Conservation (phyloP, 2,329 filamentous ascomycete genomes). For the Exophiala spinifera region DNA sequence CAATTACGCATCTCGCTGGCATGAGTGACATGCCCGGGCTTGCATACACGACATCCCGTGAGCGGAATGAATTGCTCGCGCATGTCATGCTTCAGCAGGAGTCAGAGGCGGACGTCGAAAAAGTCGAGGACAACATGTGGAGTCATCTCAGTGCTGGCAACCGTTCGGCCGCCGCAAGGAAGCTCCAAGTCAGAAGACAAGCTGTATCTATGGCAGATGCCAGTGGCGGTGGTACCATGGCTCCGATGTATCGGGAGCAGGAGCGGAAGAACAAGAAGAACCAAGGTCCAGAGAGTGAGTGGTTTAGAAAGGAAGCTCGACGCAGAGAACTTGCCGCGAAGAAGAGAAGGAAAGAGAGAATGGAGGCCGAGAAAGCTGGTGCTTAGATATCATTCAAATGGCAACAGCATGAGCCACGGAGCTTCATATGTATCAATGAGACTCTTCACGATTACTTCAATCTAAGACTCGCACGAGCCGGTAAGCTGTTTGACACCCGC, state of each 20-base stretch:
- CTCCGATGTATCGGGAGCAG: slow-evolving; percentile 71
- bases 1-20: slow-evolving; percentile 91
- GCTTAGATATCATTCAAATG: neutral
- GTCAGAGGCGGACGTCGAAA: slow-evolving; percentile 66
- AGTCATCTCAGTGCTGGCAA: slow-evolving; percentile 50
- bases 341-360: slow-evolving; percentile 37
- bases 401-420: too few relatives aligned
- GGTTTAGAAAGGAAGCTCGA: slow-evolving; percentile 65
- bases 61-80: slow-evolving; percentile 80
- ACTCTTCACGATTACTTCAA: too few relatives aligned
- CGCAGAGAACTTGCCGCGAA: slow-evolving; percentile 58
- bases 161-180: slow-evolving; percentile 11
- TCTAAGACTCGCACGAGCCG: too few relatives aligned
- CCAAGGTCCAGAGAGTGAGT: slow-evolving; percentile 54
- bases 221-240: slow-evolving; percentile 93
- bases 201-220: slow-evolving; percentile 83
- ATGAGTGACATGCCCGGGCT: slow-evolving; percentile 80
- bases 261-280: slow-evolving; percentile 69
- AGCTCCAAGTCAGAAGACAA: slow-evolving; percentile 61
- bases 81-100: slow-evolving; percentile 89
- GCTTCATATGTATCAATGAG: too few relatives aligned
- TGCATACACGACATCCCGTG: slow-evolving; percentile 72
- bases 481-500: too few relatives aligned
- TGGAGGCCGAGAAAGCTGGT: slow-evolving; percentile 20
- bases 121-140: slow-evolving; percentile 65